These are phyloP conservation scores for Lolium multiflorum DNA, from an alignment of 176 grass and related monocot species.

Conservation along the genomic window DNA sequence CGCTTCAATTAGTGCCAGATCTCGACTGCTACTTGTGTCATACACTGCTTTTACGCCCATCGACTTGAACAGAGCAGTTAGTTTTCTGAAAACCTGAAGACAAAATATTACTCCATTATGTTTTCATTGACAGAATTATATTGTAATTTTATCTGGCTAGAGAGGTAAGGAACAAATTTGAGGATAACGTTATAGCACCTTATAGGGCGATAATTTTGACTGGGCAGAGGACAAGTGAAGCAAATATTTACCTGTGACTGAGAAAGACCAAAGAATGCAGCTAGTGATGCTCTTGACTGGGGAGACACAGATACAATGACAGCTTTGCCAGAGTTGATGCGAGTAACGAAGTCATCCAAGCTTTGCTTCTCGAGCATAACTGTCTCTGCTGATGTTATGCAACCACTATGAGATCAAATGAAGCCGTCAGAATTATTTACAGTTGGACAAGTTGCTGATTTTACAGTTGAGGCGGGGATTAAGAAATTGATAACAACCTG, in stretches of 20 bases:
- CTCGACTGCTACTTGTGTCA: constrained; percentile 84
- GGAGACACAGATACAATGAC: constrained; percentile 91
- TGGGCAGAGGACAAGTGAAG: background rate
- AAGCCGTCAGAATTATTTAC: constrained; percentile 22
- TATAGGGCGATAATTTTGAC: background rate
- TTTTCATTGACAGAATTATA: constrained; percentile 5
- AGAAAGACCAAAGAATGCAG: constrained; percentile 82
- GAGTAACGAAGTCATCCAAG: constrained; percentile 79
- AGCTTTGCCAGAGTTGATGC: constrained; percentile 63
- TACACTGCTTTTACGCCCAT: constrained; percentile 88
- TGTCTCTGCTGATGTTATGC: constrained; percentile 94
- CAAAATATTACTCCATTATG: constrained; percentile 5
- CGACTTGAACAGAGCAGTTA: constrained; percentile 81
- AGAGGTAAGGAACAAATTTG: background rate
- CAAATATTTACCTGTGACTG: constrained; percentile 64
- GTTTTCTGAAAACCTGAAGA: constrained; percentile 80
- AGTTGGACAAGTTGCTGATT: constrained; percentile 15
- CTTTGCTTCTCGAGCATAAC: constrained; percentile 99
- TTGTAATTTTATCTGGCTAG: background rate
- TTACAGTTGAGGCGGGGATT: background rate
- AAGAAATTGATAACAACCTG: constrained; percentile 59
- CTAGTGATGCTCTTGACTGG: constrained; percentile 96
- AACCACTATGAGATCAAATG: constrained; percentile 74
- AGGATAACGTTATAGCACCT: background rate
- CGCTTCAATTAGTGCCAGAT: constrained; percentile 85